These are phyloP conservation scores for Bacterosira constricta DNA, from an alignment of 108 stramenopile species.

Conservation along the genomic window DNA sequence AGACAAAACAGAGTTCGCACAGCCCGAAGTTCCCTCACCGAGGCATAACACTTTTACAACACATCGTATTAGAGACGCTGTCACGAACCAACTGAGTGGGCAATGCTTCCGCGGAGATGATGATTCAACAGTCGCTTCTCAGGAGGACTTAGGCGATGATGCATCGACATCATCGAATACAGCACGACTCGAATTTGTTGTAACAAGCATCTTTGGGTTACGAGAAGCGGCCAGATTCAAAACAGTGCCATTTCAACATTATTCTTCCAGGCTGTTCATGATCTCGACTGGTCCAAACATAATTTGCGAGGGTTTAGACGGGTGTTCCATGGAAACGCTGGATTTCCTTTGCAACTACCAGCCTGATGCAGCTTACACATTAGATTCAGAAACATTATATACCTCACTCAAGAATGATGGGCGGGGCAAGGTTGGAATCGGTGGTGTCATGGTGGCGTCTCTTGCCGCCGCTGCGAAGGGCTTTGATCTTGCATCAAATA, in stretches of 20 bases:
- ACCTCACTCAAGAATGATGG: slow-evolving; percentile 21
- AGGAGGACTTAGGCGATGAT: slow-evolving; percentile 51
- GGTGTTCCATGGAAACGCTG: slow-evolving; percentile 69
- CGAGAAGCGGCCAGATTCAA: slow-evolving; percentile 74
- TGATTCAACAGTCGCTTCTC: slow-evolving; percentile 48
- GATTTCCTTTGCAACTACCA: slow-evolving; percentile 77
- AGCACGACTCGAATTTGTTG: slow-evolving; percentile 71
- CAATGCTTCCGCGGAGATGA: slow-evolving; percentile 44
- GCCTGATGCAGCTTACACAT: slow-evolving; percentile 61
- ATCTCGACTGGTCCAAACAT: slow-evolving; percentile 63
- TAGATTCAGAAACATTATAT: slow-evolving; percentile 53
- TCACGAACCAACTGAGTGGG: slow-evolving; percentile 35
- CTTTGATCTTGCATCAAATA: slow-evolving; percentile 13
- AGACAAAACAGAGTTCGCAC: neutral
- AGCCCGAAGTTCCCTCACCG: slow-evolving; percentile 23
- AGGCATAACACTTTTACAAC: slow-evolving; percentile 16
- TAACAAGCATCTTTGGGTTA: slow-evolving; percentile 74
- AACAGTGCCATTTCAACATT: slow-evolving; percentile 47
- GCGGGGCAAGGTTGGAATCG: slow-evolving; percentile 36
- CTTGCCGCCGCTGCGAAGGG: slow-evolving; percentile 34
- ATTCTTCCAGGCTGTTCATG: slow-evolving; percentile 65
- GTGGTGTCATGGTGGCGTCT: slow-evolving; percentile 39
- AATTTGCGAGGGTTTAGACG: slow-evolving; percentile 76
- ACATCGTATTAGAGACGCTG: slow-evolving; percentile 35
- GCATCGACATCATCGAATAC: slow-evolving; percentile 68